These are phyloP conservation scores for Colletotrichum siamense DNA, from an alignment of 2,329 filamentous ascomycete species.

Conservation along the genomic window DNA sequence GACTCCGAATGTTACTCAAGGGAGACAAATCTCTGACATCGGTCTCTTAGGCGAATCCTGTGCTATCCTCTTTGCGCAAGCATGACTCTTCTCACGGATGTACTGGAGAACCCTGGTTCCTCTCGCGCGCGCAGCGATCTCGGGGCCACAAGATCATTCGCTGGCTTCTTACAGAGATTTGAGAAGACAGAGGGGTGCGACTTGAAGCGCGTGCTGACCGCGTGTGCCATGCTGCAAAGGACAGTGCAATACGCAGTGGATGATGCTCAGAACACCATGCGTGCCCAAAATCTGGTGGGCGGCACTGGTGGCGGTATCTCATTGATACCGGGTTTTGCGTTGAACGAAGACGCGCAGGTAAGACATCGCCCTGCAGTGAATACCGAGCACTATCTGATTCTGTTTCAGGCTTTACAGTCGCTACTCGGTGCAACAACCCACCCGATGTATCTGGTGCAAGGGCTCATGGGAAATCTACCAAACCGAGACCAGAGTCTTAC, in stretches of 20 bases:
- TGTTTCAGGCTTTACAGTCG: background rate
- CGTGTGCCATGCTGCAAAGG: constrained; percentile 13
- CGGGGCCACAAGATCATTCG: constrained; percentile 7
- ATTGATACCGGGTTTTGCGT: background rate
- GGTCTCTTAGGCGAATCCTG: constrained; percentile 1
- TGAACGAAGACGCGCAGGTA: constrained; percentile 8
- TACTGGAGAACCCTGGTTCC: constrained; percentile 14
- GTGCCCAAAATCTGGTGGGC: background rate
- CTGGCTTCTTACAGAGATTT: constrained; percentile 16
- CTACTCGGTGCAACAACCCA: constrained; percentile 11
- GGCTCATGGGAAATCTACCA: constrained; percentile 16
- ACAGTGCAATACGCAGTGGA: constrained; percentile 12
- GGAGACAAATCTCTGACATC: background rate
- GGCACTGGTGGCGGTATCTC: background rate
- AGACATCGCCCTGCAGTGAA: background rate
- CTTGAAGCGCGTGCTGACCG: constrained; percentile 10
- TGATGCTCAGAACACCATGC: constrained; percentile 6
- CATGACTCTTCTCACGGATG: constrained; percentile 12
- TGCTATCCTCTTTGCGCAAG: constrained; percentile 18
- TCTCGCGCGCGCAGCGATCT: constrained; percentile 5
- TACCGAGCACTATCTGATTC: background rate
- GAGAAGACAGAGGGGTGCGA: constrained; percentile 12
- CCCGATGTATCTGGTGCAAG: constrained; percentile 21
- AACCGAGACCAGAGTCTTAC: constrained; percentile 18
- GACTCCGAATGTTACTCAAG: background rate